Base-by-base conservation (phyloP, 106 monocot species). In the Allium fistulosum region DNA sequence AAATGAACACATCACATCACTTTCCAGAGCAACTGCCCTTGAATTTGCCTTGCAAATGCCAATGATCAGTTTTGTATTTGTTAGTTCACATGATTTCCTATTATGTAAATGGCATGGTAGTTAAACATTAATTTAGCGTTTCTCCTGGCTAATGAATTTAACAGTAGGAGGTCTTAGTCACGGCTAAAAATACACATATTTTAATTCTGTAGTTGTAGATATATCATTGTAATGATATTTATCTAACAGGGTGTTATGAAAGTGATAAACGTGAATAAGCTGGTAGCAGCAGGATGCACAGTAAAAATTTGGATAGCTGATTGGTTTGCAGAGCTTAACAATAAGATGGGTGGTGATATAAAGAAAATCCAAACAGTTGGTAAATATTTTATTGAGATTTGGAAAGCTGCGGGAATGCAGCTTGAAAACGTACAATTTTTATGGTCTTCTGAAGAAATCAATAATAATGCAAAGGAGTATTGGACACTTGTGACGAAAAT, bases 401-500 rank as follows among this genome's bases (percentile, higher is more conserved):
- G 91, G 95, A 91, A 91, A 67, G 88, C 91, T 72, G 85, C 78
- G 50, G 95, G 95, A 18, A 96, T 96, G 95, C 72, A 91, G 56
- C 81, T 80, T 46, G 88, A 91, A 13, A 88, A 73, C 47, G 91
- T 96, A 18, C 85, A 91, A 61, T 95, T 95, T 82, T 76, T 95
- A 46, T 95, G 95, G 95, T 88, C 95, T 46, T 95, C 95, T 28
- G 85, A 91, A 17, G 95, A 91, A 76, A 95, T 95, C 59, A 91
- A 95, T 68, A 67, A 65, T 7, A 71, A 88, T 7, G 75, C 88
- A 48, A 51, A 81, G 76, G 91, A 95, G 55, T 95, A 95, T 62
- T 95, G 95, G 95, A 83, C 91, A 16, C 83, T 91, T 72, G 95
- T 95, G 27, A 95, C 91, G 91, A 91, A 95, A 75, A 91, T 95